Conservation (phyloP, 257 asterid genomes). For the Galeopsis tetrahit region DNA sequence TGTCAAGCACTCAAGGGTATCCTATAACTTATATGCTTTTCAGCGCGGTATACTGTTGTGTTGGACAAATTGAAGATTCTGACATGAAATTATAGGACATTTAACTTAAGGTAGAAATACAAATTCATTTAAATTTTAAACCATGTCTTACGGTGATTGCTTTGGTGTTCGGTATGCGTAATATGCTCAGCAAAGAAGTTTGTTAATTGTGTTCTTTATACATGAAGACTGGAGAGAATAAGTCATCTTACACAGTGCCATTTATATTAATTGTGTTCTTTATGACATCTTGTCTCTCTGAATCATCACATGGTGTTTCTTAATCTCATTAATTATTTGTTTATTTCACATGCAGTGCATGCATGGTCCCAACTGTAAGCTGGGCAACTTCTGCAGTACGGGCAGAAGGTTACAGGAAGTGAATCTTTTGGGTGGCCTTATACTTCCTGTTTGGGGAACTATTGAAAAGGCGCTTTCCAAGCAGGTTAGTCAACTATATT, state of each 20-base stretch:
- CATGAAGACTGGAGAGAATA: not conserved
- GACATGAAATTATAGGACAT: not conserved
- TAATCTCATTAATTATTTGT: not conserved
- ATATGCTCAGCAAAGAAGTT: not conserved
- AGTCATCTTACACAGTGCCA: not conserved
- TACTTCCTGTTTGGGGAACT: slow-evolving; percentile 99
- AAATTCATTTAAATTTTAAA: slow-evolving; percentile 2
- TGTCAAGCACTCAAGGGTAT: slow-evolving; percentile 7
- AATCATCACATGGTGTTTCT: not conserved
- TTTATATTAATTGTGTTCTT: slow-evolving; percentile 5
- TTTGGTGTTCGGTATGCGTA: not conserved
- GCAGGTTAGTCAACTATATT: slow-evolving; percentile 57
- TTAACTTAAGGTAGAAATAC: not conserved
- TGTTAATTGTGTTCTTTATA: too few relatives aligned
- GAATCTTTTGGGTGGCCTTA: slow-evolving; percentile 92
- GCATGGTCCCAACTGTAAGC: slow-evolving; percentile 97
- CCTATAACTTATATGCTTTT: not conserved
- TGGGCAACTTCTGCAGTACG: slow-evolving; percentile 79
- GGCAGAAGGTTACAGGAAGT: slow-evolving; percentile 96
- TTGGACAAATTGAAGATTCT: not conserved
- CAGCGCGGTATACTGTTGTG: not conserved
- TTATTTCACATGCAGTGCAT: slow-evolving; percentile 74
- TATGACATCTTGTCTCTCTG: slow-evolving; percentile 7
- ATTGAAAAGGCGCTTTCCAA: slow-evolving; percentile 88
- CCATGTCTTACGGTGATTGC: not conserved